Percentiles rank a stretch among this genome's conserved stretches.
Conservation (phyloP, 176 grass and related monocot genomes). For the Carex parvula region DNA sequence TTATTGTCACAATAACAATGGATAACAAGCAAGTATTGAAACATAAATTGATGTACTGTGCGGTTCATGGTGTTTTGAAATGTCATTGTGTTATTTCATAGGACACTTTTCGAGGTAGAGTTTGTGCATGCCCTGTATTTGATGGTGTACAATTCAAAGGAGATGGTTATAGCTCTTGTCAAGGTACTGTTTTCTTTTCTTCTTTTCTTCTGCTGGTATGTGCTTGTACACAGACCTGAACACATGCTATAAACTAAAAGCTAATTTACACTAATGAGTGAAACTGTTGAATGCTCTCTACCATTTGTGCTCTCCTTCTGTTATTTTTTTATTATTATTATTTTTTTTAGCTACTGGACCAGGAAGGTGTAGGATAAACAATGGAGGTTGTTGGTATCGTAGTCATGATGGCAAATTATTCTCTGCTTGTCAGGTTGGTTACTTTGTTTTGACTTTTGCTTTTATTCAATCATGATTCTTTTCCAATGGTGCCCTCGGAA, state of each 20-base stretch:
- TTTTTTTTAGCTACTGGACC: slow-evolving; percentile 72
- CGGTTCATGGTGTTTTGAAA: slow-evolving; percentile 16
- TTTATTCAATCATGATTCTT: background rate
- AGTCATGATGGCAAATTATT: slow-evolving; percentile 57
- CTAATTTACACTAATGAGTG: slow-evolving; percentile 8
- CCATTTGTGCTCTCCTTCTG: slow-evolving; percentile 8
- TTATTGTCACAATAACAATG: background rate
- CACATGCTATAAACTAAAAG: slow-evolving; percentile 19
- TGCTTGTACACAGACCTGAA: slow-evolving; percentile 17
- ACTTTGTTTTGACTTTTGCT: background rate
- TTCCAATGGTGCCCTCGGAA: background rate
- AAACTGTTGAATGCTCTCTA: slow-evolving; percentile 22
- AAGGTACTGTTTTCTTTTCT: slow-evolving; percentile 47
- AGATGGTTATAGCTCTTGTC: slow-evolving; percentile 76
- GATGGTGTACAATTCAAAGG: slow-evolving; percentile 83
- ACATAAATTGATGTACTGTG: background rate
- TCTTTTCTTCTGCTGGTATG: slow-evolving; percentile 21
- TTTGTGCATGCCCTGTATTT: slow-evolving; percentile 73
- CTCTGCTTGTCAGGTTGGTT: slow-evolving; percentile 74
- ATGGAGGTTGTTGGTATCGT: slow-evolving; percentile 78
- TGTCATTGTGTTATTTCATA: slow-evolving; percentile 23
- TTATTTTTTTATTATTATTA: background rate
- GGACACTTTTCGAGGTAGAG: slow-evolving; percentile 91
- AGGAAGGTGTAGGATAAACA: slow-evolving; percentile 81
- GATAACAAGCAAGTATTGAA: background rate